These are phyloP conservation scores for Salvia rosmarinus DNA, from an alignment of 257 asterid species.

Conservation along the genomic window DNA sequence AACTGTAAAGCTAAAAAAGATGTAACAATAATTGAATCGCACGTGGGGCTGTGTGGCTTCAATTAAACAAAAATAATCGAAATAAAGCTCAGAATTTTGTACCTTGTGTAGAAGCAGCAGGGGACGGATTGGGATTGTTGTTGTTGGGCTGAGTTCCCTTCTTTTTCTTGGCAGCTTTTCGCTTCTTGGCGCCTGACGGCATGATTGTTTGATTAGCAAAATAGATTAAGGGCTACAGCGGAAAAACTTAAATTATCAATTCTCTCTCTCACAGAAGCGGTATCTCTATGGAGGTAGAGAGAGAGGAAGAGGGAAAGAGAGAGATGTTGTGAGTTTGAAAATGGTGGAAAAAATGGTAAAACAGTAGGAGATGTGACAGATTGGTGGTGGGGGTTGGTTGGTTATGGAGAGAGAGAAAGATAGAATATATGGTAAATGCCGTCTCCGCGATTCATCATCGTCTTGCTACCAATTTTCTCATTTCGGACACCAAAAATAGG, in stretches of 20 bases:
- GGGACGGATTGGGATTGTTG: conserved; percentile 34
- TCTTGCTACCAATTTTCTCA: too few species aligned
- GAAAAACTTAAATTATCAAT: conserved; percentile 7
- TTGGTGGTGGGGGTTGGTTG: conserved; percentile 42
- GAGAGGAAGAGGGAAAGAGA: conserved; percentile 14
- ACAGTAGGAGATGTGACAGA: conserved; percentile 33
- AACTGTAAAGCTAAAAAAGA: conserved; percentile 48
- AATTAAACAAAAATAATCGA: conserved; percentile 28
- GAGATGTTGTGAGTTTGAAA: conserved; percentile 29
- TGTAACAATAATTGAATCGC: conserved; percentile 38
- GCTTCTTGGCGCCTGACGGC: conserved; percentile 77
- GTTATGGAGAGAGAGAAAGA: conserved; percentile 5
- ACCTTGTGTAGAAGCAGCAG: conserved; percentile 43
- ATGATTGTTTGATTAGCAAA: conserved; percentile 39
- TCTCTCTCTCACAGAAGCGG: conserved; percentile 27
- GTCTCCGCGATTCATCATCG: conserved; percentile 8
- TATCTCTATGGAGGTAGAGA: conserved; percentile 16
- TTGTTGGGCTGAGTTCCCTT: conserved; percentile 42
- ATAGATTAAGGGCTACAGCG: conserved; percentile 18
- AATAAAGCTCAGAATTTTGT: conserved; percentile 28
- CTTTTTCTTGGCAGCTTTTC: conserved; percentile 72
- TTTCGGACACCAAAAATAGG: too few species aligned
- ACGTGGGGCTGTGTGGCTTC: conserved; percentile 33
- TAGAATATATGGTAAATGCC: conserved; percentile 17
- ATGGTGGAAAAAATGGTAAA: conserved; percentile 2